phyloP scores from a whole-genome alignment of 2,329 filamentous ascomycete genomes.

The Calonectria fujianensis region DNA sequence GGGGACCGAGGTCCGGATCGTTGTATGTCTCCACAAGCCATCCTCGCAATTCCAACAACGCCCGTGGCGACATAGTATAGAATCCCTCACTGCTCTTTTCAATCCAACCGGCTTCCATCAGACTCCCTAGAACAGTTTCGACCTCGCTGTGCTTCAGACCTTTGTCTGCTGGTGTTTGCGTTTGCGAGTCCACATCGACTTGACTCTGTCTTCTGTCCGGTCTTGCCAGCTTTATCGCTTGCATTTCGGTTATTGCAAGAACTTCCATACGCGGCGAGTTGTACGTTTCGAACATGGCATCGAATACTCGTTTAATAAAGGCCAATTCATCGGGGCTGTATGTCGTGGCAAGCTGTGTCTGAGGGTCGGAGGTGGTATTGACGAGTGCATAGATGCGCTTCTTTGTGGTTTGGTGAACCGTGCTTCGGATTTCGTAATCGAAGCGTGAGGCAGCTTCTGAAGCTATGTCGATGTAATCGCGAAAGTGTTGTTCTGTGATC shows the following conservation, averaged over 20 bases:
- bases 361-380: conserved; percentile 88
- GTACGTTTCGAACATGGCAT: conserved; percentile 92
- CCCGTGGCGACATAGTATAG: conserved; percentile 85
- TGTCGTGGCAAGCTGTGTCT: conserved; percentile 91
- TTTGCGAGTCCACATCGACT: conserved; percentile 58
- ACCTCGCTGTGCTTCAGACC: conserved; percentile 86
- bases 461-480: conserved; percentile 80
- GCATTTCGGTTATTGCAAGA: conserved; percentile 86
- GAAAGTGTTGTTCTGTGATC: conserved; percentile 81
- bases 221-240: conserved; percentile 82
- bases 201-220: conserved; percentile 65
- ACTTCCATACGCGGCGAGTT: conserved; percentile 88
- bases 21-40: conserved; percentile 96
- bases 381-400: conserved; percentile 87
- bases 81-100: conserved; percentile 82
- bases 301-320: conserved; percentile 90
- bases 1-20: conserved; percentile 76
- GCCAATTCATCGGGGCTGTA: conserved; percentile 89
- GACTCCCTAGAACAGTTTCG: conserved; percentile 79
- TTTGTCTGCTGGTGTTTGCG: conserved; percentile 64
- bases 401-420: conserved; percentile 79
- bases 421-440: conserved; percentile 90
- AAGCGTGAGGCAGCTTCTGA: conserved; percentile 85
- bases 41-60: conserved; percentile 87
- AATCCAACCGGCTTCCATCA: conserved; percentile 90